A percentile compares a stretch with the other conserved stretches of the same genome.
Conservation (phyloP, 257 asterid genomes). For the Perilla frutescens region DNA sequence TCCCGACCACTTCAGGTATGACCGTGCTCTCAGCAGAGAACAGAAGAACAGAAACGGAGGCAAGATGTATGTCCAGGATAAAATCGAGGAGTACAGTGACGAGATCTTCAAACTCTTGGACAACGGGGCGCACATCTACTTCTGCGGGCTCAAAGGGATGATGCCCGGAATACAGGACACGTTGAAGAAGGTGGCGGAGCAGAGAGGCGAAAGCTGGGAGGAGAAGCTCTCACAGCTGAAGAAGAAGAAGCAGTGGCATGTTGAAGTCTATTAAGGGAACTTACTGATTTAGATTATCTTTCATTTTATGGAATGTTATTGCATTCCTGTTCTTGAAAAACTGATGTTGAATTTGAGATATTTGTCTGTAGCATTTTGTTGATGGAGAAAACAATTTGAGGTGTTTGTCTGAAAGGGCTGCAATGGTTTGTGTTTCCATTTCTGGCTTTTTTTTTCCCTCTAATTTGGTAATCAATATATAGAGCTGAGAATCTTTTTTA, state of each 20-base stretch:
- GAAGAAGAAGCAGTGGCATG: constrained; percentile 98
- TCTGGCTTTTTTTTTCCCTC: neutral
- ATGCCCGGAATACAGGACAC: constrained; percentile 99
- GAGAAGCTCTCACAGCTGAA: constrained; percentile 80
- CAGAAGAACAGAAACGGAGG: constrained; percentile 88
- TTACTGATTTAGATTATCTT: neutral
- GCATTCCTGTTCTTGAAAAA: constrained; percentile 23
- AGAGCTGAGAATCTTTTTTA: neutral
- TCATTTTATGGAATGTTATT: constrained; percentile 1
- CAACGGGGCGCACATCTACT: constrained; percentile 86
- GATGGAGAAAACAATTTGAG: neutral
- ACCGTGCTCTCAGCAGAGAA: constrained; percentile 90
- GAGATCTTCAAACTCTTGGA: constrained; percentile 89
- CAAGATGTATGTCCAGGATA: constrained; percentile 97
- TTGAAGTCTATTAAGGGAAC: constrained; percentile 73
- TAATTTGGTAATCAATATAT: neutral
- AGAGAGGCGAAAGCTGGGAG: constrained; percentile 93
- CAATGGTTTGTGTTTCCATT: neutral
- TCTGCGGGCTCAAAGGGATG: constrained; percentile 98
- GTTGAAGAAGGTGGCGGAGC: constrained; percentile 80
- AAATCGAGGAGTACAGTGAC: constrained; percentile 91
- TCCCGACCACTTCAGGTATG: constrained; percentile 82
- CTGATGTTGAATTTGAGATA: constrained; percentile 1
- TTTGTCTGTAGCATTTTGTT: constrained; percentile 31
- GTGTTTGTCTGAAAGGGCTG: neutral